Conservation (phyloP, 2,329 filamentous ascomycete species). For the Diplodia mutila region DNA sequence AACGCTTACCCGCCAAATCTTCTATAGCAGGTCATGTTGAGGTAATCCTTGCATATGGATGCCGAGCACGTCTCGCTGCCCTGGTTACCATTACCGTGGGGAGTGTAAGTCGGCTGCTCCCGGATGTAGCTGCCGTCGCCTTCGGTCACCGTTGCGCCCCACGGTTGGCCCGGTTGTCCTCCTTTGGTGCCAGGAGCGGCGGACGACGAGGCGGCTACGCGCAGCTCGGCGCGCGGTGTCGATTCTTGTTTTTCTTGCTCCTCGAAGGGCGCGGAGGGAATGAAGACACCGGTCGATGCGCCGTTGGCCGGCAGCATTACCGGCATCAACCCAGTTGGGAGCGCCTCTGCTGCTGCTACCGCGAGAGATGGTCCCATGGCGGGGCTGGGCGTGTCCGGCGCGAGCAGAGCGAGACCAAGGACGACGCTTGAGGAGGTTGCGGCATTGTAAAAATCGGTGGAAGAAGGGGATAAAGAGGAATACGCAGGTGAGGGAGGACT, state of each 20-base stretch:
- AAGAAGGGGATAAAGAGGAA: neutral
- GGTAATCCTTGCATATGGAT: neutral
- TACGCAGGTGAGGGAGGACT: neutral
- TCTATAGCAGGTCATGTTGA: neutral
- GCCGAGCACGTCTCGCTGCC: neutral
- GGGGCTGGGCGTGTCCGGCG: neutral
- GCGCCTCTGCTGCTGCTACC: neutral
- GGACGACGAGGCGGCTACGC: neutral
- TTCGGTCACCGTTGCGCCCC: neutral
- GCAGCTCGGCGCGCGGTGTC: neutral
- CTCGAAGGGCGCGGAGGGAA: neutral
- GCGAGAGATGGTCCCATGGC: neutral
- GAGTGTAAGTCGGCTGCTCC: neutral
- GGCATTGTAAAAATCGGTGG: neutral
- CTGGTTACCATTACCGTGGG: neutral
- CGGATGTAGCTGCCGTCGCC: neutral
- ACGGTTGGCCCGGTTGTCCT: neutral
- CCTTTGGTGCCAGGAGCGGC: neutral
- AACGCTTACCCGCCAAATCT: constrained; percentile 8
- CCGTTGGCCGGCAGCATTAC: neutral
- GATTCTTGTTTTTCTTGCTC: neutral
- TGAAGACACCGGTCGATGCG: neutral
- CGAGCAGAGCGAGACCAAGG: neutral
- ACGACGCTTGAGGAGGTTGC: neutral
- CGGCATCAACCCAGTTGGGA: neutral